Percentiles rank a stretch among this genome's conserved stretches.
phyloP scores from a whole-genome alignment of 2,329 filamentous ascomycete species.

The Pseudogymnoascus sp. region DNA sequence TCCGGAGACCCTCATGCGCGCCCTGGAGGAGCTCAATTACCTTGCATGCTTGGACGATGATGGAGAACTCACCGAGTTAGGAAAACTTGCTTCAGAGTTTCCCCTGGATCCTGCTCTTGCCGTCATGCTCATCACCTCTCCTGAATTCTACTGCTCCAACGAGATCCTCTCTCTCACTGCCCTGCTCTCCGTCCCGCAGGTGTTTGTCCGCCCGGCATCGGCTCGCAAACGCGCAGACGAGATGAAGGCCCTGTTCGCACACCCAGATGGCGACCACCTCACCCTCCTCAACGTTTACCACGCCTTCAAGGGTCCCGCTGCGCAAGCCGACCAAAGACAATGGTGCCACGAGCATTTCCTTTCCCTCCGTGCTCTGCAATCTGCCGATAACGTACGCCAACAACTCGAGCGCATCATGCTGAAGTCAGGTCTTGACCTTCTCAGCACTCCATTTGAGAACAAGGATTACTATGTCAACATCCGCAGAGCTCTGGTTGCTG shows the following conservation, averaged over 20 bases:
- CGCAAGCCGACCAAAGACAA: conserved; percentile 67
- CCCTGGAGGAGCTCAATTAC: conserved; percentile 95
- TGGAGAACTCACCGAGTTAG: conserved; percentile 80
- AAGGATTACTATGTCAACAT: conserved; percentile 99
- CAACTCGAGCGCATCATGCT: conserved; percentile 98
- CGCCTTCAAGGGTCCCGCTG: conserved; percentile 74
- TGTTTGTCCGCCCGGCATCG: conserved; percentile 80
- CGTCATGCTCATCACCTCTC: conserved; percentile 95
- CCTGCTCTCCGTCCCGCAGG: conserved; percentile 85
- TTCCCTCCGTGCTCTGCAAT: conserved; percentile 77
- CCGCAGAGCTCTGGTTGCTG: conserved; percentile 78
- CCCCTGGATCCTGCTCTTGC: conserved; percentile 88
- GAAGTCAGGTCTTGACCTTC: conserved; percentile 72
- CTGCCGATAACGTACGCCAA: conserved; percentile 85
- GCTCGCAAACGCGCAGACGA: conserved; percentile 88
- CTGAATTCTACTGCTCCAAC: conserved; percentile 98
- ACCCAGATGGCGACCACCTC: conserved; percentile 88
- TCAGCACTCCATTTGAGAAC: conserved; percentile 85
- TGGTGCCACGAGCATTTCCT: conserved; percentile 99
- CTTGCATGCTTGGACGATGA: conserved; percentile 94
- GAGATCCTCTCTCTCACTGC: conserved; percentile 94
- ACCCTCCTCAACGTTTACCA: conserved; percentile 97
- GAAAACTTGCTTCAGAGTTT: conserved; percentile 85
- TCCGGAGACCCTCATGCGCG: conserved; percentile 96
- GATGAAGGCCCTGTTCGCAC: conserved; percentile 91